Percentiles rank a stretch among this genome's conserved stretches.
Conservation (phyloP, 176 grass and related monocot species). For the Puccinellia tenuiflora region DNA sequence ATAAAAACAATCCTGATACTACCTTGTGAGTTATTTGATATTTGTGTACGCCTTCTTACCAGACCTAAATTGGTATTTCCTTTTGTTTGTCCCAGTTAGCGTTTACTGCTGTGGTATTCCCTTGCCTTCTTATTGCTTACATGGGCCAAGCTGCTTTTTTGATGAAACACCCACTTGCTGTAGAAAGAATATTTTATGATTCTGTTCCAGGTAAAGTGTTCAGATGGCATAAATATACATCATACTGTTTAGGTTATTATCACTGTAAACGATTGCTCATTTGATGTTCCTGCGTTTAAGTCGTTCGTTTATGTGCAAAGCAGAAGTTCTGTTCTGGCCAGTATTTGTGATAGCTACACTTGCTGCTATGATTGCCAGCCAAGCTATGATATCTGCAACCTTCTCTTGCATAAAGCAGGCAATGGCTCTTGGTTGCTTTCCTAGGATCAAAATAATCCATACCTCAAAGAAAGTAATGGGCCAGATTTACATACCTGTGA, state of each 20-base stretch:
- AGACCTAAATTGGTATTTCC: background rate
- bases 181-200: conserved; percentile 89
- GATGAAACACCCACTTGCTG: conserved; percentile 65
- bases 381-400: conserved; percentile 98
- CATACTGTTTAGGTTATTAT: background rate
- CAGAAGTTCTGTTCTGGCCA: conserved; percentile 86
- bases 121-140: conserved; percentile 93
- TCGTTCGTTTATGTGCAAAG: conserved; percentile 18
- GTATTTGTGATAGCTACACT: conserved; percentile 93
- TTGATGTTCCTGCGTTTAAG: background rate
- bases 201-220: conserved; percentile 77
- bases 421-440: conserved; percentile 97
- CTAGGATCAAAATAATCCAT: conserved; percentile 88
- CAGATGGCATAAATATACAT: conserved; percentile 2
- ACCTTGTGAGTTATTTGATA: background rate
- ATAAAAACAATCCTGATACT: background rate
- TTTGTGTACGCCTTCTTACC: background rate
- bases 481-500: conserved; percentile 96
- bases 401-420: conserved; percentile 99
- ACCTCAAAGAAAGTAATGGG: conserved; percentile 95
- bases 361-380: conserved; percentile 97
- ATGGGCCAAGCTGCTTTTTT: conserved; percentile 98
- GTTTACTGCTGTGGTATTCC: conserved; percentile 82
- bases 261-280: conserved; percentile 5
- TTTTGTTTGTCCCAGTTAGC: conserved; percentile 62